Evolutionary conservation across 179 eudicot species (phyloP), one percentile per base, ranked within the genome.

Genomic region (Beta corolliflora): DNA sequence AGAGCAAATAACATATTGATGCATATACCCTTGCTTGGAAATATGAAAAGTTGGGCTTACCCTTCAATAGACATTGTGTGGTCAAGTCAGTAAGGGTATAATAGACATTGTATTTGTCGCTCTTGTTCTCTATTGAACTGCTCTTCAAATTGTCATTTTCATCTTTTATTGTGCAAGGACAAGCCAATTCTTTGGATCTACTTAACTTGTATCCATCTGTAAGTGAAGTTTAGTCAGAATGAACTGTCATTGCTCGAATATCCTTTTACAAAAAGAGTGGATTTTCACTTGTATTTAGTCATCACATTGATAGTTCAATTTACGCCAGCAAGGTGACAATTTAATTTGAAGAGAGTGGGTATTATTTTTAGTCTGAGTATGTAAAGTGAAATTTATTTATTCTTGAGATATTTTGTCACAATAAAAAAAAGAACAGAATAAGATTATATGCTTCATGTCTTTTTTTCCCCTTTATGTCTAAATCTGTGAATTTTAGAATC

Each of bases 401-500:
- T 64, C 44, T 9, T 19, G 6, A 29, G 46, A 66, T 66, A 66
- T 72, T 50, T 21, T 72, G 59, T 50, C 19, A 72, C 52, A 7
- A 19, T 53, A 54, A 58, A 16, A 1, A 15, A 16, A 18, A 15
- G 2, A 36, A 10, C 21, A 10, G 52, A 75, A 75, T 58, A 58
- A 7, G 66, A 75, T 36, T 73, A 65, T 75, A 18, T 7, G 18
- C 16, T 11, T 10, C 53, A 48, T 48, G 52, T 48, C 52, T 9
- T 48, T 48, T 48, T 9, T 48, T 16, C 6, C 29, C 14, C 25
- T 54, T 56, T 36, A 19, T 31, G 65, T 19, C 25, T 72, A 18
- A 56, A 14, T 9, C 9, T 56, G n/a, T 45, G 60, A 53, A 71
- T 48, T 71, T 48, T 56, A 75, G 77, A 75, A 75, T 75, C 77